Conservation (phyloP, 2,329 filamentous ascomycete genomes). For the Fusarium penzigii region DNA sequence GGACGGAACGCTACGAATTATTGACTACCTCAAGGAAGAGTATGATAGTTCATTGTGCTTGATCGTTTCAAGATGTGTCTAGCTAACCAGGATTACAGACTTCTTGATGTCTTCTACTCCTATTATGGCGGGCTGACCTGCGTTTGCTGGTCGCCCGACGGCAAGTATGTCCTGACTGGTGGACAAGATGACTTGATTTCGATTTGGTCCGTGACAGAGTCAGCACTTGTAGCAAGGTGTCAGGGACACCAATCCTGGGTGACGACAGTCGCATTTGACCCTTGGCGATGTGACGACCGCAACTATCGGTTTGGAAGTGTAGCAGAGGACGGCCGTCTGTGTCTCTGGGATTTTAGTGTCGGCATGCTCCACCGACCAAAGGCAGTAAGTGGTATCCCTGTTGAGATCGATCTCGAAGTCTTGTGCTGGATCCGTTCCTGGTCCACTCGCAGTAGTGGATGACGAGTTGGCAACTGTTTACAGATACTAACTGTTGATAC, state of each 20-base stretch:
- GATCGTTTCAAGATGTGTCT: not conserved
- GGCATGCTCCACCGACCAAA: constrained; percentile 94
- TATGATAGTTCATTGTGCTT: constrained; percentile 43
- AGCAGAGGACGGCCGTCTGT: constrained; percentile 85
- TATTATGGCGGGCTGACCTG: constrained; percentile 94
- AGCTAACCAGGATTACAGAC: constrained; percentile 45
- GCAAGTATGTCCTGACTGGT: constrained; percentile 91
- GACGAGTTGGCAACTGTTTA: not conserved
- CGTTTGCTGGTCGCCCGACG: constrained; percentile 96
- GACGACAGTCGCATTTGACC: constrained; percentile 88
- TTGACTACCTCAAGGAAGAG: constrained; percentile 91
- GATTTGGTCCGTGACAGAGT: constrained; percentile 89
- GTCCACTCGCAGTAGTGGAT: not conserved
- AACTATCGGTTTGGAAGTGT: constrained; percentile 97
- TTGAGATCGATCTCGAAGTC: not conserved
- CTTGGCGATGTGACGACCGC: constrained; percentile 92
- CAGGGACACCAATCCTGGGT: constrained; percentile 97
- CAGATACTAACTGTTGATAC: constrained; percentile 13
- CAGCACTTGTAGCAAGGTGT: constrained; percentile 83
- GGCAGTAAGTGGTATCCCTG: constrained; percentile 57
- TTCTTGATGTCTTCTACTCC: constrained; percentile 83
- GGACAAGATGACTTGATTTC: constrained; percentile 95
- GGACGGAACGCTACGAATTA: constrained; percentile 84
- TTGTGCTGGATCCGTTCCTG: not conserved
- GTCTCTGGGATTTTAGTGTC: constrained; percentile 97